phyloP scores from a whole-genome alignment of 1,139 yeast species.

The Pneumocystis jirovecii region DNA sequence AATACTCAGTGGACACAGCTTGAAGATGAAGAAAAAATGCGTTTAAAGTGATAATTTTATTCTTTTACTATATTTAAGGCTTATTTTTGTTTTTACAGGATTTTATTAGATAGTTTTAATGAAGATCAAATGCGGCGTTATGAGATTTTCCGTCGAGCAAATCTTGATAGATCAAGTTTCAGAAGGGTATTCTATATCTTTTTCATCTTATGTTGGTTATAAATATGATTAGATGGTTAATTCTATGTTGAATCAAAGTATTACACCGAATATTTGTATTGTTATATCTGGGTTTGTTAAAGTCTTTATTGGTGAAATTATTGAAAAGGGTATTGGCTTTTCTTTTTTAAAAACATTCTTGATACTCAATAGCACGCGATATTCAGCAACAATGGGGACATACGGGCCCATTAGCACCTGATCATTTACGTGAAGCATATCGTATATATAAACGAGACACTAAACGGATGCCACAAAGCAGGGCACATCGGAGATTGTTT shows the following conservation, averaged over 20 bases:
- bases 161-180: conserved; percentile 63
- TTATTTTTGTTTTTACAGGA: conserved; percentile 21
- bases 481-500: conserved; percentile 1
- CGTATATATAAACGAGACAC: conserved; percentile 52
- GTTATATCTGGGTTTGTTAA: conserved; percentile 78
- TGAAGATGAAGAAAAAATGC: background rate
- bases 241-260: conserved; percentile 62
- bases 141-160: conserved; percentile 75
- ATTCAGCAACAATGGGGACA: conserved; percentile 16
- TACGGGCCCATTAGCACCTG: conserved; percentile 56
- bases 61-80: background rate
- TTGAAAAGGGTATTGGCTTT: conserved; percentile 49
- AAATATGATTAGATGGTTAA: conserved; percentile 37
- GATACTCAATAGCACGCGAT: conserved; percentile 14
- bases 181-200: conserved; percentile 31
- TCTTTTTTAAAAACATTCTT: conserved; percentile 28
- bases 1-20: background rate
- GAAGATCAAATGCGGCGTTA: conserved; percentile 78
- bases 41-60: background rate
- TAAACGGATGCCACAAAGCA: conserved; percentile 37
- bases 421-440: conserved; percentile 83
- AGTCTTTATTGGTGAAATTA: conserved; percentile 74
- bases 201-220: background rate
- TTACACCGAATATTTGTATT: conserved; percentile 71
- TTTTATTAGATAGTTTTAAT: conserved; percentile 58